Base-by-base conservation (phyloP, 441 rosid genomes). In the Populus hybrid region DNA sequence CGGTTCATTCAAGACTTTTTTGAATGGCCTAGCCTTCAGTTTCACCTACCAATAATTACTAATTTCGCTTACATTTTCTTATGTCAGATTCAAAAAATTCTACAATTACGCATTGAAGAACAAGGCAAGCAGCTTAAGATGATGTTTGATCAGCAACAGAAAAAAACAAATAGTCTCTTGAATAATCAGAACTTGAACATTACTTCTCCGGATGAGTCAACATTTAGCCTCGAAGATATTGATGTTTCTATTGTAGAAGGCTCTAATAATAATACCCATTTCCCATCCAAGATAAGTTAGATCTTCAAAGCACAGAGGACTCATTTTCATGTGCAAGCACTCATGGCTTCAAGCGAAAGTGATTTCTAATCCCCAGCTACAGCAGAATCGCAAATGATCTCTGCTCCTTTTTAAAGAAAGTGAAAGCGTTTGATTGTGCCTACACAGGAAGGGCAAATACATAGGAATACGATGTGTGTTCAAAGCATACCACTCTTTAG, bases 61-160 rank as follows among this genome's bases (percentile, higher is more conserved):
- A 59, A 73, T 16, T 61, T 40, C 2, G 2, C 9, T 23, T 70
- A 46, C 34, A 23, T 42, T 21, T 34, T 35, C 32, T 38, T 21
- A 21, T 23, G 32, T 16, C 79, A 95, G 98, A 90, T 90, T 81
- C 98, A 91, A 73, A 81, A 93, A 81, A 89, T 82, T 73, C 85
- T 95, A 72, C 99, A 95, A 72, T 11, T 95, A 80, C 74, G 82
- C 67, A 93, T 92, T 30, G 99, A 95, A 86, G 97, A 91, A 77
- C 99, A 95, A 84, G 96, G 95, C 67, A 86, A 81, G 83, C 90
- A 92, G 40, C 88, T 95, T 30, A 88, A 86, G 85, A 84, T 74
- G 85, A 89, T 95, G 97, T 90, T 93, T 75, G 97, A 93, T 72
- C 89, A 90, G 77, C 99, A 91, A 75, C 92, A 87, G 74, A 89